phyloP scores from a whole-genome alignment of 495 filamentous ascomycete species.

The Trichocladium antarcticum region DNA sequence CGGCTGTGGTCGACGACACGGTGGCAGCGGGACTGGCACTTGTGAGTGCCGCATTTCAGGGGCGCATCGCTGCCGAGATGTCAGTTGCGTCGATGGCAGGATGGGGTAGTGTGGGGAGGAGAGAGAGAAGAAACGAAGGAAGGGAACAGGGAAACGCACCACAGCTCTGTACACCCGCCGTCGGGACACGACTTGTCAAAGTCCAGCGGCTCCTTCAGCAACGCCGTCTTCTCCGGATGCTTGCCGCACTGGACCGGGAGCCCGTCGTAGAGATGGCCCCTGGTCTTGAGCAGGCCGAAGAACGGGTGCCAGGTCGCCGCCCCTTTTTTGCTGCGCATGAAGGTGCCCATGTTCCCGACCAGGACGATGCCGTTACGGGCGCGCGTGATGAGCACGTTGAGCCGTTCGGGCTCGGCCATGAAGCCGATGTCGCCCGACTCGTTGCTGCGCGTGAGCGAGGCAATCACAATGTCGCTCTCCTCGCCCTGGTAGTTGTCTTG shows the following conservation, averaged over 20 bases:
- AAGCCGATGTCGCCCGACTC: slow-evolving; percentile 56
- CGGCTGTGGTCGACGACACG: slow-evolving; percentile 55
- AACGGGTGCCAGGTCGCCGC: slow-evolving; percentile 46
- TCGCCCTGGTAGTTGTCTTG: slow-evolving; percentile 75
- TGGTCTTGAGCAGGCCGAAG: slow-evolving; percentile 44
- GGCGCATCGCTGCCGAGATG: slow-evolving; percentile 33
- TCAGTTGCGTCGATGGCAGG: background rate
- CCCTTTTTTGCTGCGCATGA: slow-evolving; percentile 52
- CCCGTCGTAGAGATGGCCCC: slow-evolving; percentile 54
- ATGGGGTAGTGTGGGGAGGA: background rate
- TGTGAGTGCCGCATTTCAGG: slow-evolving; percentile 52
- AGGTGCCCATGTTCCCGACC: slow-evolving; percentile 61
- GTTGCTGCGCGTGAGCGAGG: slow-evolving; percentile 58
- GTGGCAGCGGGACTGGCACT: slow-evolving; percentile 54
- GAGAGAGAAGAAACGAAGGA: background rate
- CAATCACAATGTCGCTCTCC: slow-evolving; percentile 65
- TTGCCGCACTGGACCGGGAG: slow-evolving; percentile 58
- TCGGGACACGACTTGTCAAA: slow-evolving; percentile 57
- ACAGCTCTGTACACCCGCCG: slow-evolving; percentile 58
- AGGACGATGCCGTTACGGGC: slow-evolving; percentile 58
- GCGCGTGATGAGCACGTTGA: slow-evolving; percentile 64
- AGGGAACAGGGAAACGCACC: slow-evolving; percentile 36
- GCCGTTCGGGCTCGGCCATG: slow-evolving; percentile 53
- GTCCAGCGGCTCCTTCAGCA: slow-evolving; percentile 39
- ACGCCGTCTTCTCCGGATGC: slow-evolving; percentile 43